A percentile compares a stretch with the other conserved stretches of the same genome.
Evolutionary conservation across 2,329 filamentous ascomycete genomes (phyloP).

Genomic region (Apiospora sp.): DNA sequence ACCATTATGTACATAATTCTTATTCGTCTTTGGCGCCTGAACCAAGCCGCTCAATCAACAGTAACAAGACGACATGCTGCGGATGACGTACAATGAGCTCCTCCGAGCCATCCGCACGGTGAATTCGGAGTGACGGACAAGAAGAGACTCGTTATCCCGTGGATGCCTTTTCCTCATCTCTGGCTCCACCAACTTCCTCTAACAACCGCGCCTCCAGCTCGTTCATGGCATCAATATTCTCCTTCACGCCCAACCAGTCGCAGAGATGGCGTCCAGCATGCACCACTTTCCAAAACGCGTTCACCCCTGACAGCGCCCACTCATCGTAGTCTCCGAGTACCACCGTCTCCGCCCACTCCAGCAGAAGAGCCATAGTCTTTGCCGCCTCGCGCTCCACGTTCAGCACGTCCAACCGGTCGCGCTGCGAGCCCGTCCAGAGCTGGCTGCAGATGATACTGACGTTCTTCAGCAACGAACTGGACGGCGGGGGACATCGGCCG

Average conservation of each 20-base stretch:
- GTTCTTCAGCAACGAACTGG: conserved; percentile 41
- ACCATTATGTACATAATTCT: too few relatives aligned
- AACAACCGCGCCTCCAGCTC: conserved; percentile 25
- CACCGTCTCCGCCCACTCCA: conserved; percentile 42
- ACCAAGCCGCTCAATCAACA: too few relatives aligned
- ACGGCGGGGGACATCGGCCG: conserved; percentile 31
- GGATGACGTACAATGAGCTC: background rate
- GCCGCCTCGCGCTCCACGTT: conserved; percentile 40
- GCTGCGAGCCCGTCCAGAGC: conserved; percentile 42
- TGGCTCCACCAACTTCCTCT: background rate
- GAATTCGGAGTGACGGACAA: background rate
- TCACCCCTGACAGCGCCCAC: conserved; percentile 27
- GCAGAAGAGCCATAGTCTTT: conserved; percentile 40
- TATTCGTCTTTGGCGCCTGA: too few relatives aligned
- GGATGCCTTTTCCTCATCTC: background rate
- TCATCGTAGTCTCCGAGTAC: conserved; percentile 35
- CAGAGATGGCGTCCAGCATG: conserved; percentile 37
- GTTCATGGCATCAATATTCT: conserved; percentile 30
- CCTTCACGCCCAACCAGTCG: conserved; percentile 35
- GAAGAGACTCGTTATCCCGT: background rate
- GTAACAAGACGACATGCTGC: background rate
- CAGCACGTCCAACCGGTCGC: conserved; percentile 40
- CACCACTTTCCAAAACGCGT: conserved; percentile 27
- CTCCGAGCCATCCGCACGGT: background rate
- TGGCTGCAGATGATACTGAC: conserved; percentile 41